Evolutionary conservation across 2,329 filamentous ascomycete species (phyloP).

Genomic region (Alternaria gaisen): DNA sequence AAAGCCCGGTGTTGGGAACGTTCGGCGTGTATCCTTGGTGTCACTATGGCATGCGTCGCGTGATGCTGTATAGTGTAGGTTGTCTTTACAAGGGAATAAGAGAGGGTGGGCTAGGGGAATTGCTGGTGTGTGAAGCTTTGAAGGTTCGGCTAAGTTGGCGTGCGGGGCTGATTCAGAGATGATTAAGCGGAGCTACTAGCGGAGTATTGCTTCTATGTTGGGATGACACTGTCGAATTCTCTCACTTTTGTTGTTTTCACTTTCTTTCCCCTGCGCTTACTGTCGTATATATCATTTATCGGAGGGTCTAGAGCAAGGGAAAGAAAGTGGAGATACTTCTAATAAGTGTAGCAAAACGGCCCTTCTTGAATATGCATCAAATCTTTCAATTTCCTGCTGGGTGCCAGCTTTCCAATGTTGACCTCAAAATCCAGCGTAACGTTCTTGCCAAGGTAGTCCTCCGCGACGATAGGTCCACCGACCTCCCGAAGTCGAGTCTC

Average conservation of each 20-base stretch:
- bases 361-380: background rate
- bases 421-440: background rate
- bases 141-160: background rate
- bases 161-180: background rate
- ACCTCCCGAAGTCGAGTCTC: background rate
- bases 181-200: background rate
- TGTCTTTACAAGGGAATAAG: rapidly evolving
- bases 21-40: background rate
- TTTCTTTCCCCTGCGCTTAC: too few species aligned
- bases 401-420: background rate
- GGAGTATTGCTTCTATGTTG: too few species aligned
- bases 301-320: background rate
- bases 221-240: rapidly evolving
- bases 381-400: background rate
- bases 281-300: too few species aligned
- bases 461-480: background rate
- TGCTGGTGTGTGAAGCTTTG: background rate
- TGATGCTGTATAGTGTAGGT: too few species aligned
- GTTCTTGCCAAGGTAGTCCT: background rate
- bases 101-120: background rate
- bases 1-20: background rate
- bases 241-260: too few species aligned
- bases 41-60: too few species aligned
- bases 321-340: rapidly evolving
- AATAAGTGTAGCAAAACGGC: background rate